Conservation (phyloP, 2,329 filamentous ascomycete species). For the Neofusicoccum cordaticola region DNA sequence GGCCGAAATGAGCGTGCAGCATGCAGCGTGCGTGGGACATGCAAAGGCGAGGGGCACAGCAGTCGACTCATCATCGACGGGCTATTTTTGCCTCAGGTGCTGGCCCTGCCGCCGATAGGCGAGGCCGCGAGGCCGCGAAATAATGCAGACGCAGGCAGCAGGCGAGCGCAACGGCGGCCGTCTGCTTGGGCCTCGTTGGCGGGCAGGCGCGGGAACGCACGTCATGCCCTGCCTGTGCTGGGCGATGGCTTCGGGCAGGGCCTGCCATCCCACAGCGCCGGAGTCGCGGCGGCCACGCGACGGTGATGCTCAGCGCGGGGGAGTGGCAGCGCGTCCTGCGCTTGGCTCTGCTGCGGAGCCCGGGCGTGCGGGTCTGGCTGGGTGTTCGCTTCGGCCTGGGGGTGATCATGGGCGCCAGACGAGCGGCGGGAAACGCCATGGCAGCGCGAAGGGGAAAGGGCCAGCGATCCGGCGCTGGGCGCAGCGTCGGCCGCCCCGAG, state of each 20-base stretch:
- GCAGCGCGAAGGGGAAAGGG: background rate
- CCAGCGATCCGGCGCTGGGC: slow-evolving; percentile 7
- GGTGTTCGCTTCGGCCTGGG: background rate
- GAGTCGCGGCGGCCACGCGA: slow-evolving; percentile 14
- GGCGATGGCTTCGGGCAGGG: slow-evolving; percentile 12
- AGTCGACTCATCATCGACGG: slow-evolving; percentile 5
- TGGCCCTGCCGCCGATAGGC: slow-evolving; percentile 6
- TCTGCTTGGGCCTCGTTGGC: background rate
- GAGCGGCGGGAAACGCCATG: slow-evolving; percentile 12
- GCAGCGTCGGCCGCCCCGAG: slow-evolving; percentile 8
- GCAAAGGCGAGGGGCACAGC: slow-evolving; percentile 13
- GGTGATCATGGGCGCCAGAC: slow-evolving; percentile 11
- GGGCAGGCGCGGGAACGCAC: slow-evolving; percentile 8
- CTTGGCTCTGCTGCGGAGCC: background rate
- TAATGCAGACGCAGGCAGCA: background rate
- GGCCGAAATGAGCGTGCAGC: slow-evolving; percentile 17
- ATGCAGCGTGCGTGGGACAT: slow-evolving; percentile 6
- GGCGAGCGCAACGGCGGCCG: background rate
- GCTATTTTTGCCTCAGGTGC: slow-evolving; percentile 3
- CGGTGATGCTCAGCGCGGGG: too few species aligned
- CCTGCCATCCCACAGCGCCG: slow-evolving; percentile 6
- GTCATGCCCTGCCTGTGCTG: slow-evolving; percentile 2
- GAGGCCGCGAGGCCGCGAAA: background rate
- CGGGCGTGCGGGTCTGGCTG: slow-evolving; percentile 3
- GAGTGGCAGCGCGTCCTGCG: too few species aligned